These are phyloP conservation scores for Xylariaceae sp. DNA, from an alignment of 2,329 filamentous ascomycete genomes.

Conservation along the genomic window DNA sequence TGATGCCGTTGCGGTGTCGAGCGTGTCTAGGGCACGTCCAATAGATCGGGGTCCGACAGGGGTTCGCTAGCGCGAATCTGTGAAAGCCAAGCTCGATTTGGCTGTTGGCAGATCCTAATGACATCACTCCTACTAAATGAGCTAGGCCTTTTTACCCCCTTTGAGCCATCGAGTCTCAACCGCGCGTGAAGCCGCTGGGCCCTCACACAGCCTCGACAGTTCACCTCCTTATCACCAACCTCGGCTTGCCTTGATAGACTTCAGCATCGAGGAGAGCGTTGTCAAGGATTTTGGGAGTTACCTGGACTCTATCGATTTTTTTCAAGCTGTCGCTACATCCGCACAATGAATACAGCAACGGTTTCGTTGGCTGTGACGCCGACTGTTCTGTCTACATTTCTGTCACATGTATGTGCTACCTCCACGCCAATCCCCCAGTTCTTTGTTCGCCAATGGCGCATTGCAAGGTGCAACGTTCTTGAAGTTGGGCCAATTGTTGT, in stretches of 20 bases:
- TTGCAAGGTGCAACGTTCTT: too few species aligned
- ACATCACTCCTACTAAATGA: conserved; percentile 10
- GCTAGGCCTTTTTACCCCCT: conserved; percentile 10
- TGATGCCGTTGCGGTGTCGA: too few species aligned
- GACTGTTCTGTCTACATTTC: conserved; percentile 78
- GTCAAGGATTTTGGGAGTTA: too few species aligned
- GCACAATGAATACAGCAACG: conserved; percentile 62
- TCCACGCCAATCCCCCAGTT: too few species aligned
- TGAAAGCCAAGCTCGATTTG: conserved; percentile 7
- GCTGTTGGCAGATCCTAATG: conserved; percentile 4
- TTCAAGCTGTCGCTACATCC: background rate
- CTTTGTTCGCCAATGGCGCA: background rate
- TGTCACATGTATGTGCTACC: conserved; percentile 68
- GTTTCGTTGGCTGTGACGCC: conserved; percentile 83
- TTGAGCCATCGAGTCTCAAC: conserved; percentile 3
- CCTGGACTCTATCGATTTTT: too few species aligned
- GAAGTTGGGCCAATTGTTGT: too few species aligned
- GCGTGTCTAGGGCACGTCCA: too few species aligned
- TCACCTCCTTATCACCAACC: too few species aligned
- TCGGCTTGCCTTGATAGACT: too few species aligned
- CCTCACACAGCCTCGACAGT: too few species aligned
- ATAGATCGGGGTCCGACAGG: background rate
- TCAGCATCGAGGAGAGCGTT: too few species aligned
- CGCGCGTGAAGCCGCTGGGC: too few species aligned
- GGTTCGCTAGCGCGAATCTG: conserved; percentile 3